These are phyloP conservation scores for Silene conica DNA, from an alignment of 148 eudicot species.

Conservation along the genomic window DNA sequence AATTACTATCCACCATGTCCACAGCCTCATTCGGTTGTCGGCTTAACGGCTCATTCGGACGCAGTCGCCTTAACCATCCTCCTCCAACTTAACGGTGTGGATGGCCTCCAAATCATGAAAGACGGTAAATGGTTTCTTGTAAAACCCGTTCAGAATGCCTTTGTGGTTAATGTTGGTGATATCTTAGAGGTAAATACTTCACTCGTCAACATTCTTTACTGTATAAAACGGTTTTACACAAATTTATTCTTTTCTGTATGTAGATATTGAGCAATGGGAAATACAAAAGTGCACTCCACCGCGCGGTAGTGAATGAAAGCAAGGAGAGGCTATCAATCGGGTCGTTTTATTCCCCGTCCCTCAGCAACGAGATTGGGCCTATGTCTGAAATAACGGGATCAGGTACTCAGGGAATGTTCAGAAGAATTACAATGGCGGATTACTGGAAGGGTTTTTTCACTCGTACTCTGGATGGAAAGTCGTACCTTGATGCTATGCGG, in stretches of 20 bases:
- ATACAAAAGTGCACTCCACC: slow-evolving; percentile 29
- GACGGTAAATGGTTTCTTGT: slow-evolving; percentile 19
- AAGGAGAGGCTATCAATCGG: slow-evolving; percentile 39
- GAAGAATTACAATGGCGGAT: slow-evolving; percentile 12
- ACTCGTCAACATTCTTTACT: not conserved
- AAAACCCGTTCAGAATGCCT: slow-evolving; percentile 24
- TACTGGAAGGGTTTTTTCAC: slow-evolving; percentile 12
- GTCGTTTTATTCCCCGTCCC: slow-evolving; percentile 18
- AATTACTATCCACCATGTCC: slow-evolving; percentile 38
- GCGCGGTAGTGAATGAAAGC: slow-evolving; percentile 26
- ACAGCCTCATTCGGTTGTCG: slow-evolving; percentile 23
- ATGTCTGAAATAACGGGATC: slow-evolving; percentile 16
- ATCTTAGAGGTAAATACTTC: slow-evolving; percentile 25
- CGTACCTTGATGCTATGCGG: slow-evolving; percentile 28
- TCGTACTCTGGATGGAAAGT: slow-evolving; percentile 26
- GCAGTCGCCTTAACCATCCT: slow-evolving; percentile 22
- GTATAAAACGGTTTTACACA: too few species aligned
- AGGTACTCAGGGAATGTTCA: slow-evolving; percentile 15
- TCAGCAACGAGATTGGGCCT: slow-evolving; percentile 23
- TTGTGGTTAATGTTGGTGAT: slow-evolving; percentile 23
- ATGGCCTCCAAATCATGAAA: slow-evolving; percentile 27
- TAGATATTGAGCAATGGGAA: slow-evolving; percentile 32
- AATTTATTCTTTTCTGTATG: not conserved
- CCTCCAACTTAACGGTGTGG: slow-evolving; percentile 27
- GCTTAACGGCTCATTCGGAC: slow-evolving; percentile 28